Percentiles rank a stretch among this genome's conserved stretches.
Evolutionary conservation across 495 filamentous ascomycete genomes (phyloP).

Genomic region (Xylaria longipes): DNA sequence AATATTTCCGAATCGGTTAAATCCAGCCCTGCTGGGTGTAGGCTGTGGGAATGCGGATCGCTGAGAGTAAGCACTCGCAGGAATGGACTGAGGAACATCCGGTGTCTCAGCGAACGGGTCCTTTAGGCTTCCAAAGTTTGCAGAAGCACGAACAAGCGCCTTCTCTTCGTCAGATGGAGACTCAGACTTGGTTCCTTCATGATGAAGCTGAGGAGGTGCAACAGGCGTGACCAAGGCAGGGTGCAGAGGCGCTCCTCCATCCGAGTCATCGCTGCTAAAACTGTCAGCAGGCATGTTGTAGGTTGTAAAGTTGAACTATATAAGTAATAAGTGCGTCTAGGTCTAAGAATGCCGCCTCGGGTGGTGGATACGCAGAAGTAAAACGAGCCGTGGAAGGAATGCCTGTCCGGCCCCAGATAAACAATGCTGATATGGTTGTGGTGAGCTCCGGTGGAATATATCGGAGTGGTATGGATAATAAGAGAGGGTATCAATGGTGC

Average conservation of each 20-base stretch:
- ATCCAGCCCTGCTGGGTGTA: conserved; percentile 16
- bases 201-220: background rate
- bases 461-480: background rate
- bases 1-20: conserved; percentile 13
- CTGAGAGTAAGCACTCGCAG: conserved; percentile 5
- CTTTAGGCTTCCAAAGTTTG: conserved; percentile 24
- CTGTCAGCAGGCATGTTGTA: conserved; percentile 4
- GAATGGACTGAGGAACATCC: conserved; percentile 17
- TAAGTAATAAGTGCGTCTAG: background rate
- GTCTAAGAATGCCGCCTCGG: background rate
- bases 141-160: conserved; percentile 25
- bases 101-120: conserved; percentile 28
- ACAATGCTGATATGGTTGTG: background rate
- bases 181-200: background rate
- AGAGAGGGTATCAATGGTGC: background rate
- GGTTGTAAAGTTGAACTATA: background rate
- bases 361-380: background rate
- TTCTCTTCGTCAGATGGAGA: conserved; percentile 24
- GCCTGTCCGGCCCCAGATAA: background rate
- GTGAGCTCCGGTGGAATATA: background rate
- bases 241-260: conserved; percentile 17
- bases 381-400: conserved; percentile 1
- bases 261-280: conserved; percentile 17
- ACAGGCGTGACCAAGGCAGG: conserved; percentile 5
- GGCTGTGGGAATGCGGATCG: conserved; percentile 18